These are phyloP conservation scores for Smallanthus sonchifolius DNA, from an alignment of 129 eudicot species.

Conservation along the genomic window DNA sequence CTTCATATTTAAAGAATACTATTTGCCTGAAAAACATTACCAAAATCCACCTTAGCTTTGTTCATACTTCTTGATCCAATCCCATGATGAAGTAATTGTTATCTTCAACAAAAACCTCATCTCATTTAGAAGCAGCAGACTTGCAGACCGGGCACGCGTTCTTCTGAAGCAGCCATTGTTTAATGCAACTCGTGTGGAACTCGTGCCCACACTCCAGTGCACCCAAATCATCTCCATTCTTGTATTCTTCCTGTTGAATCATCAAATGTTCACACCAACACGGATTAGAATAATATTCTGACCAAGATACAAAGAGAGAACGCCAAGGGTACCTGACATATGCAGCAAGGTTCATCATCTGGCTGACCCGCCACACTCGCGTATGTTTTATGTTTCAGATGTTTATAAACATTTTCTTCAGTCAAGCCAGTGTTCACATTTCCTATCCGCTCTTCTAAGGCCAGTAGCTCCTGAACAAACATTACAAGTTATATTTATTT, in stretches of 20 bases:
- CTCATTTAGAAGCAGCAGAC: conserved; percentile 40
- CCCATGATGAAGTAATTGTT: conserved; percentile 25
- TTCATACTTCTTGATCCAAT: conserved; percentile 8
- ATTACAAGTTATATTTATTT: neutral
- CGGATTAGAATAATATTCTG: neutral
- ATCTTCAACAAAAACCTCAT: conserved; percentile 28
- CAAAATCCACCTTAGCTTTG: conserved; percentile 8
- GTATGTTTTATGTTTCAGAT: conserved; percentile 49
- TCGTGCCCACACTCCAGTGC: conserved; percentile 79
- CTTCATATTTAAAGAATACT: neutral
- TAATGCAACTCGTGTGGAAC: conserved; percentile 65
- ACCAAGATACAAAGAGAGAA: neutral
- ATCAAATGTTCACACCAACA: neutral
- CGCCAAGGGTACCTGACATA: conserved; percentile 56
- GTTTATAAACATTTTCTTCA: conserved; percentile 54
- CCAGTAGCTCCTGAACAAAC: conserved; percentile 69
- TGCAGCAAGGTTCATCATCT: conserved; percentile 77
- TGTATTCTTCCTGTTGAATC: conserved; percentile 55
- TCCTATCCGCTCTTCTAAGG: conserved; percentile 89
- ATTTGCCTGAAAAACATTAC: conserved; percentile 8
- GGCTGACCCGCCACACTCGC: conserved; percentile 11
- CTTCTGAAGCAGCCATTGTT: conserved; percentile 84
- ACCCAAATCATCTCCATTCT: conserved; percentile 63
- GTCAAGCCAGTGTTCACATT: conserved; percentile 73
- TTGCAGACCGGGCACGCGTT: conserved; percentile 88